phyloP scores from a whole-genome alignment of 768 basidiomycete species.

The Amanita subjunquillea region DNA sequence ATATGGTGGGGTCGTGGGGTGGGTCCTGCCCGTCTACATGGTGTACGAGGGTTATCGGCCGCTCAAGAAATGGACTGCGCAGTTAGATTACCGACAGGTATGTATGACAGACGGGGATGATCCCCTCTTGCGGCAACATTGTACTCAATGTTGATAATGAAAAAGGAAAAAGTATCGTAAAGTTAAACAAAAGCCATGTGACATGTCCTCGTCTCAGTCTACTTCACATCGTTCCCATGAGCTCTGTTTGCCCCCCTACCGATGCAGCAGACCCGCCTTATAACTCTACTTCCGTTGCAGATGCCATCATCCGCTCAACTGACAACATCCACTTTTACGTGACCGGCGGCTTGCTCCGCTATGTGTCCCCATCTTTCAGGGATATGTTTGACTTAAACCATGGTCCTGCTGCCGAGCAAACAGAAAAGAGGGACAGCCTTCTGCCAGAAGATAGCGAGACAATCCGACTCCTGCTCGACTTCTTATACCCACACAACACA shows the following conservation, averaged over 20 bases:
- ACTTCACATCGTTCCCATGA: neutral
- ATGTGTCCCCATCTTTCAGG: neutral
- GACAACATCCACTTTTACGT: constrained; percentile 4
- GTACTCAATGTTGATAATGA: too few species aligned
- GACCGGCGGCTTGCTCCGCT: neutral
- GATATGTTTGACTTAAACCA: neutral
- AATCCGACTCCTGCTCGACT: constrained; percentile 4
- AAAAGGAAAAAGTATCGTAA: too few species aligned
- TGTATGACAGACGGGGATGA: too few species aligned
- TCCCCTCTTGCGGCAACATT: too few species aligned
- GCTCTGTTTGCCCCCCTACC: neutral
- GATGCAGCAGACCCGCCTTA: neutral
- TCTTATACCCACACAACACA: neutral
- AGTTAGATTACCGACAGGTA: too few species aligned
- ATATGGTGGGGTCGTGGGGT: too few species aligned
- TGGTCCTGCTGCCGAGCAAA: neutral
- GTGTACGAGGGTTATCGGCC: too few species aligned
- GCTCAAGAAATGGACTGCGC: too few species aligned
- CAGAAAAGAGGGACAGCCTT: neutral
- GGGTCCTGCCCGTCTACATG: too few species aligned
- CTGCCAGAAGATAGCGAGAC: constrained; percentile 9
- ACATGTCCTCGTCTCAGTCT: neutral
- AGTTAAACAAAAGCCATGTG: too few species aligned
- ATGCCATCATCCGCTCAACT: constrained; percentile 4
- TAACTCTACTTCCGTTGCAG: neutral